A percentile compares a stretch with the other conserved stretches of the same genome.
phyloP scores from a whole-genome alignment of 2,329 filamentous ascomycete genomes.

The Diaporthe nobilis region DNA sequence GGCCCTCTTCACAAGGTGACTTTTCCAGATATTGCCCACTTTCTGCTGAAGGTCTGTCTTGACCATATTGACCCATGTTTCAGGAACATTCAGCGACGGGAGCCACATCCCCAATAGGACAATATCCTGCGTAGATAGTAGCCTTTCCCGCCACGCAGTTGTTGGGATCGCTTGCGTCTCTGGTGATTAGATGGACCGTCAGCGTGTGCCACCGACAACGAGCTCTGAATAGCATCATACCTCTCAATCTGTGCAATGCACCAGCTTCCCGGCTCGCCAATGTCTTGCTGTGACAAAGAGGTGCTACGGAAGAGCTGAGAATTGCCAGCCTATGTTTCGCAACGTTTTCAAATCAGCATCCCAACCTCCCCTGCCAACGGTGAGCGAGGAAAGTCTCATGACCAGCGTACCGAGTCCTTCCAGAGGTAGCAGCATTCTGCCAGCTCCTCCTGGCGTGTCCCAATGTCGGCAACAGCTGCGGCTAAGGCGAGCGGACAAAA shows the following conservation, averaged over 20 bases:
- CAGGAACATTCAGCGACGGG: background rate
- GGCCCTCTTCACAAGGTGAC: too few species aligned
- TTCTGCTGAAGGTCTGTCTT: background rate
- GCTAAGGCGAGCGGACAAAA: background rate
- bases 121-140: background rate
- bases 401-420: background rate
- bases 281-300: background rate
- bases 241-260: slow-evolving; percentile 7
- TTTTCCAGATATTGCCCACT: background rate
- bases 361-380: too few species aligned
- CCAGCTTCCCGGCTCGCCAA: background rate
- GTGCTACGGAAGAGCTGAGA: slow-evolving; percentile 2
- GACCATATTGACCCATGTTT: background rate
- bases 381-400: background rate
- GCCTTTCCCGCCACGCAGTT: background rate
- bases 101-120: background rate
- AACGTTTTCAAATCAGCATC: background rate
- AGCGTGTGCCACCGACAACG: background rate
- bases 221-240: background rate
- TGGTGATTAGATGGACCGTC: background rate
- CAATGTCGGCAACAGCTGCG: background rate
- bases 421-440: slow-evolving; percentile 6
- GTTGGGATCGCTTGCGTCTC: background rate
- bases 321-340: background rate
- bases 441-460: background rate